A percentile compares a stretch with the other conserved stretches of the same genome.
Conservation (phyloP, 2,329 filamentous ascomycete species). For the Aspergillus floridensis region DNA sequence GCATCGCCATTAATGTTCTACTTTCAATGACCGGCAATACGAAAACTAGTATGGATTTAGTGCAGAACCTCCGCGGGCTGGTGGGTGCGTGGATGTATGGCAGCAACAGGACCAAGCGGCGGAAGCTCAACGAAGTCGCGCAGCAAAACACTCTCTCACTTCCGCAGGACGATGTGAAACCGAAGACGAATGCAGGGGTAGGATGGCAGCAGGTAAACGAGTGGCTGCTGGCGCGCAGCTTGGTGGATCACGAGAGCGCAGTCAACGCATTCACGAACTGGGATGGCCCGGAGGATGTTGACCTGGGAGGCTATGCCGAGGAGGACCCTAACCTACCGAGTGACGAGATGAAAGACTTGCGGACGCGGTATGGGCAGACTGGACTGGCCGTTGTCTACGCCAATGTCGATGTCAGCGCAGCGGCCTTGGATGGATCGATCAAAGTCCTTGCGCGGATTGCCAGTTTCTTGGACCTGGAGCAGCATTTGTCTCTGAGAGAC, state of each 20-base stretch:
- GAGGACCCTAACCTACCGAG: conserved; percentile 42
- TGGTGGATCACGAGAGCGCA: conserved; percentile 50
- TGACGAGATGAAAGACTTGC: conserved; percentile 45
- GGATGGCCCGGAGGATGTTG: conserved; percentile 60
- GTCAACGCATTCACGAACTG: conserved; percentile 55
- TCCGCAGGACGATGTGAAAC: conserved; percentile 18
- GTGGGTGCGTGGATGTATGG: conserved; percentile 65
- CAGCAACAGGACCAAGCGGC: conserved; percentile 53
- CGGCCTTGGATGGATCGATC: conserved; percentile 49
- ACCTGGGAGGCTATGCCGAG: conserved; percentile 54
- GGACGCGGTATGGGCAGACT: conserved; percentile 55
- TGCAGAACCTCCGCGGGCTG: conserved; percentile 56
- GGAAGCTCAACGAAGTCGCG: conserved; percentile 43
- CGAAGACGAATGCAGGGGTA: conserved; percentile 25
- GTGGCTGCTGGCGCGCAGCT: conserved; percentile 57
- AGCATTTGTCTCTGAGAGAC: conserved; percentile 36
- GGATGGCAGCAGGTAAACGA: conserved; percentile 60
- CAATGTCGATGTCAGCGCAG: conserved; percentile 44
- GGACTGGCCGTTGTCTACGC: conserved; percentile 60
- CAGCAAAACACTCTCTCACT: conserved; percentile 29
- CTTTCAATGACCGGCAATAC: conserved; percentile 44
- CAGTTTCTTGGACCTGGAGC: conserved; percentile 50
- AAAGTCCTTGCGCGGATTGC: conserved; percentile 52
- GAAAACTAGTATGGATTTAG: conserved; percentile 40
- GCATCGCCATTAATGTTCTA: conserved; percentile 53